Base-by-base conservation (phyloP, 441 rosid genomes). In the Jatropha multifida region DNA sequence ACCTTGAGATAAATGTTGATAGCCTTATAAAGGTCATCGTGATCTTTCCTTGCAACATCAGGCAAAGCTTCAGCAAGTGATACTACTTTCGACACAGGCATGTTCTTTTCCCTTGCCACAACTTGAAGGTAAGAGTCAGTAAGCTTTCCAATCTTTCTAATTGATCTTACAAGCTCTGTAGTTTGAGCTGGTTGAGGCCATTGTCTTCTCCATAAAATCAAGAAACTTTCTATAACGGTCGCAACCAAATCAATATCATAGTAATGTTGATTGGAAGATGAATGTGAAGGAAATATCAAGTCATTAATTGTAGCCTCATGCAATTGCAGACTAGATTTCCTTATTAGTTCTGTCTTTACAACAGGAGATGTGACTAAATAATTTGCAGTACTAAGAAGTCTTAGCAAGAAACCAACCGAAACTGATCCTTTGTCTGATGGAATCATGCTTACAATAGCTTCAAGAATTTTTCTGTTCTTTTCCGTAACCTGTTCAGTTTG, bases 1-100 rank as follows among this genome's bases (percentile, higher is more conserved):
- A 91, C 98, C 97, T 94, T 91, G 74, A 96, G 94, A 84, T 85
- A 94, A 72, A 80, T 90, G 85, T 91, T 91, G 82, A 96, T 90
- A 37, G 94, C 97, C 83, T 87, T 90, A 89, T 94, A 96, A 70
- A 96, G 94, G 64, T 87, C 90, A 79, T 96, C 96, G 68, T 96
- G 98, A 77, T 86, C 83, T 73, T 84, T 81, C 68, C 98, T 81
- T 49, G 92, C 92, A 79, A 79, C 65, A 63, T 87, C 91, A 0
- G 98, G 97, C 80, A 96, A 79, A 42, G 89, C 77, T 83, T 94
- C 97, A 0, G 96, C 98, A 38, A 96, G 82, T 71, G 90, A 83
- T 27, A 84, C 83, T 15, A 94, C 71, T 76, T 86, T 88, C 6
- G 84, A 71, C 14, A 88, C 87, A 0, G 93, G 89, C 89, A 92